These are phyloP conservation scores for Colletotrichum spinosum DNA, from an alignment of 2,329 filamentous ascomycete species.

Conservation along the genomic window DNA sequence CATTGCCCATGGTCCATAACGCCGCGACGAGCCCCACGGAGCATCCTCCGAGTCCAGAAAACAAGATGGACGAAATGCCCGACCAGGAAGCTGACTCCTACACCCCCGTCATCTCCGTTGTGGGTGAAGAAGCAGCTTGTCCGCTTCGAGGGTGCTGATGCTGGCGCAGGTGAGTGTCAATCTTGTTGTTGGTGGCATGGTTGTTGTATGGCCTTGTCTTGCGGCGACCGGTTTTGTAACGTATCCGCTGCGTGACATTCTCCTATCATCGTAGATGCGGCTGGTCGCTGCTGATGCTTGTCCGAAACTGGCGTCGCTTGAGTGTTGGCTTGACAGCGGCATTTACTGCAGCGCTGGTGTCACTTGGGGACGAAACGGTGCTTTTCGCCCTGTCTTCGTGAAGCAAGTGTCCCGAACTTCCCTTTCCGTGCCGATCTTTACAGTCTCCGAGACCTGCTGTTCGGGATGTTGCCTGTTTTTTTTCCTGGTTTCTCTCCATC, in stretches of 20 bases:
- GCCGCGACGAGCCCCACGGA: slow-evolving; percentile 23
- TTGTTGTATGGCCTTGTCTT: slow-evolving; percentile 7
- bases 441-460: slow-evolving; percentile 12
- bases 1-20: neutral
- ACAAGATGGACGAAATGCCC: neutral
- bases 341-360: slow-evolving; percentile 25
- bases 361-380: slow-evolving; percentile 26
- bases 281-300: slow-evolving; percentile 14
- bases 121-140: too few species aligned
- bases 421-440: slow-evolving; percentile 21
- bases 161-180: too few species aligned
- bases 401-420: slow-evolving; percentile 10
- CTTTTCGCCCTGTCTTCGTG: slow-evolving; percentile 31
- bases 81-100: slow-evolving; percentile 35
- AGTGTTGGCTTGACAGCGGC: slow-evolving; percentile 27
- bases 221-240: slow-evolving; percentile 23
- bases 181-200: too few species aligned
- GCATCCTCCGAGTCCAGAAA: slow-evolving; percentile 25
- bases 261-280: neutral
- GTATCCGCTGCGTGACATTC: neutral
- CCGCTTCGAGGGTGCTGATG: too few species aligned
- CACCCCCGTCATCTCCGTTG: slow-evolving; percentile 1
- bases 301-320: slow-evolving; percentile 7
- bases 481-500: neutral
- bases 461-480: slow-evolving; percentile 34